A percentile compares a stretch with the other conserved stretches of the same genome.
Evolutionary conservation across 2,329 filamentous ascomycete species (phyloP).

Genomic region (Stromatinia cepivora): DNA sequence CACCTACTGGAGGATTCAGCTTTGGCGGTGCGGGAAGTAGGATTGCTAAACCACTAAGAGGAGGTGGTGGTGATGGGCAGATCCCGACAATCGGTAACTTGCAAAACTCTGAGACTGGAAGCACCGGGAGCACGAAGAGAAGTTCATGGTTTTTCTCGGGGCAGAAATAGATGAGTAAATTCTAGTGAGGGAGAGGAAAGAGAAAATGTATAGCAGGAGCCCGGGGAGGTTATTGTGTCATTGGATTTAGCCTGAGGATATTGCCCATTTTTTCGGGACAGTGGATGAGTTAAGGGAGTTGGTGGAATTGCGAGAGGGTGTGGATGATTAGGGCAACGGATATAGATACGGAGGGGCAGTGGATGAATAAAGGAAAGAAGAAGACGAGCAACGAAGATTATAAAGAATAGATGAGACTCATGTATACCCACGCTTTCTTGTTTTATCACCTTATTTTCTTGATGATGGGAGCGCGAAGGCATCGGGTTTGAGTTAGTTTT

Average conservation of each 20-base stretch:
- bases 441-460: conserved; percentile 6
- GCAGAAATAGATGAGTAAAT: conserved; percentile 36
- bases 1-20: conserved; percentile 68
- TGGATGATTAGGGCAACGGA: not conserved
- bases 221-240: not conserved
- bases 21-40: conserved; percentile 65
- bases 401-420: conserved; percentile 24
- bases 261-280: conserved; percentile 2
- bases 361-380: conserved; percentile 20
- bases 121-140: conserved; percentile 36
- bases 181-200: not conserved
- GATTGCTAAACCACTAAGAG: conserved; percentile 68
- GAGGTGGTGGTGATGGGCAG: conserved; percentile 51
- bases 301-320: conserved; percentile 3
- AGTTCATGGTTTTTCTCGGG: conserved; percentile 43
- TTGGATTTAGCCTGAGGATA: conserved; percentile 20
- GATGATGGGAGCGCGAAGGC: conserved; percentile 11
- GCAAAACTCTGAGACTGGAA: conserved; percentile 51
- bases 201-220: conserved; percentile 17
- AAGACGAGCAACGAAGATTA: conserved; percentile 20
- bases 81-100: conserved; percentile 59
- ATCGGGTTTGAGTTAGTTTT: not conserved
- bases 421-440: conserved; percentile 24
- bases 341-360: conserved; percentile 18
- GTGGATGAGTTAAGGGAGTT: conserved; percentile 3